phyloP scores from a whole-genome alignment of 1,284 basidiomycete species.

The Tilletia walkeri region DNA sequence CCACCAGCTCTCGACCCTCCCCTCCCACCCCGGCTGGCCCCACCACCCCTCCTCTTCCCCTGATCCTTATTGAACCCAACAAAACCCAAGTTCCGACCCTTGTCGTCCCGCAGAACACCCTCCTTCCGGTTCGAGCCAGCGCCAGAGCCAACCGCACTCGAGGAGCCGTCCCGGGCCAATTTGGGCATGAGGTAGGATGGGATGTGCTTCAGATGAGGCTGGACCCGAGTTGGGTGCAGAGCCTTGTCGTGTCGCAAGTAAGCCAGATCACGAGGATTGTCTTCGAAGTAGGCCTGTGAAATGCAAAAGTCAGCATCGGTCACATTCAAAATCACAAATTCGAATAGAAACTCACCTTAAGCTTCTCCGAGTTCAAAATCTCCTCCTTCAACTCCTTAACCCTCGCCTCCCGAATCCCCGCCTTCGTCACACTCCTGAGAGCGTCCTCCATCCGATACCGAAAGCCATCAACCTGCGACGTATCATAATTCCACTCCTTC shows the following conservation, averaged over 20 bases:
- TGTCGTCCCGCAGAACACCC: slow-evolving; percentile 4
- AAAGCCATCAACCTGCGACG: slow-evolving; percentile 95
- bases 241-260: slow-evolving; percentile 93
- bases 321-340: slow-evolving; percentile 14
- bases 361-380: slow-evolving; percentile 88
- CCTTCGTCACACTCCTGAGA: slow-evolving; percentile 79
- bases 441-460: slow-evolving; percentile 98
- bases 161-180: neutral
- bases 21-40: neutral
- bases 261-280: slow-evolving; percentile 90
- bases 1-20: neutral
- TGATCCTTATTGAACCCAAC: slow-evolving; percentile 5
- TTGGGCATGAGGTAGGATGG: slow-evolving; percentile 85
- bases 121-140: neutral
- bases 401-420: slow-evolving; percentile 82
- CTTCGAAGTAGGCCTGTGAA: slow-evolving; percentile 87
- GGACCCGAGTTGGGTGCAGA: slow-evolving; percentile 79
- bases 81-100: slow-evolving; percentile 6
- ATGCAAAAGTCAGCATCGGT: neutral
- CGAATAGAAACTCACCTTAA: slow-evolving; percentile 68
- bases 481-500: slow-evolving; percentile 85
- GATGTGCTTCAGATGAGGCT: slow-evolving; percentile 88
- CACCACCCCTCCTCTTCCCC: neutral
- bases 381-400: slow-evolving; percentile 92
- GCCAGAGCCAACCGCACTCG: neutral